Evolutionary conservation across 140 eudicot genomes (phyloP).

Genomic region (Cichorium intybus): DNA sequence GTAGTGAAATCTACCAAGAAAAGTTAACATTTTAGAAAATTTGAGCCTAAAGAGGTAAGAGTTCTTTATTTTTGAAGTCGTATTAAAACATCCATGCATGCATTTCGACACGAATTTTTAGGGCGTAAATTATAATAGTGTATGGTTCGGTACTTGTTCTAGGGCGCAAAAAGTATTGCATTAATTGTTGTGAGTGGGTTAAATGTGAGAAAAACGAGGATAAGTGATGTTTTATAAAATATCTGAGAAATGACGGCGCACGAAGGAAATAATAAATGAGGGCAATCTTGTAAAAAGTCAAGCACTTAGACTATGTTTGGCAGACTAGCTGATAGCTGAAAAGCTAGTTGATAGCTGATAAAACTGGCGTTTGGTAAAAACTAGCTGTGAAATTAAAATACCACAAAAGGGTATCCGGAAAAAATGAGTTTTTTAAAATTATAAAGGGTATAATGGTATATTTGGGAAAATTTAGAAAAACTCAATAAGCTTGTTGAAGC

Average conservation of each 20-base stretch:
- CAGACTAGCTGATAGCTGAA: too few relatives aligned
- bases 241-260: background rate
- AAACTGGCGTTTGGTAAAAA: too few relatives aligned
- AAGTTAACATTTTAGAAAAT: background rate
- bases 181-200: background rate
- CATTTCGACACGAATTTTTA: background rate
- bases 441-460: too few relatives aligned
- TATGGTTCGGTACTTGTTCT: background rate
- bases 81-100: background rate
- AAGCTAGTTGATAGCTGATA: too few relatives aligned
- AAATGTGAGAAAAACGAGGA: background rate
- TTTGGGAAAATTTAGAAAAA: too few relatives aligned
- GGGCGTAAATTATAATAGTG: background rate
- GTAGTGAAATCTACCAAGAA: background rate
- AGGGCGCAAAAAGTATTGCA: background rate
- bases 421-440: too few relatives aligned
- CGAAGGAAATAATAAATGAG: background rate
- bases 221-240: background rate
- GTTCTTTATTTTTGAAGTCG: background rate
- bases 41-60: conserved; percentile 25
- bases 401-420: too few relatives aligned
- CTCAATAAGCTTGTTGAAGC: too few relatives aligned
- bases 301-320: too few relatives aligned
- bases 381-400: too few relatives aligned
- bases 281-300: background rate